Percentiles rank a stretch among this genome's conserved stretches.
Evolutionary conservation across 305 asterid species (phyloP).

Genomic region (Fraxinus floribunda): DNA sequence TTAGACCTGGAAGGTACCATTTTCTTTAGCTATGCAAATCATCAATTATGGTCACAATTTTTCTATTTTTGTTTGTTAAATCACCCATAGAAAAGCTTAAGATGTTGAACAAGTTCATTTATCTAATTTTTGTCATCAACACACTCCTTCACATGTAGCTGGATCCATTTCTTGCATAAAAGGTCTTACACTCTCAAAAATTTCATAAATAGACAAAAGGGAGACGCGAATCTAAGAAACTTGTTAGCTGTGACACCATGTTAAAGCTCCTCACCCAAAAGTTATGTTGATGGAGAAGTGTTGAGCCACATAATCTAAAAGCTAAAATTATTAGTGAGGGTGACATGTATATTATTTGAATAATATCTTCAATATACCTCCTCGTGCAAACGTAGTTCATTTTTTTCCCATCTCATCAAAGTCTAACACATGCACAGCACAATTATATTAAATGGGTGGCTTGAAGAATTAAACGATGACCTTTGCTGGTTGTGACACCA

Average conservation of each 20-base stretch:
- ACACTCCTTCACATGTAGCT: neutral
- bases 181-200: neutral
- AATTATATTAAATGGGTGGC: neutral
- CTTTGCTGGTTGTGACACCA: neutral
- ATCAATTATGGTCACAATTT: neutral
- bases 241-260: neutral
- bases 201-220: neutral
- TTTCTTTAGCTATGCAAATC: neutral
- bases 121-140: neutral
- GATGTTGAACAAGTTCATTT: constrained; percentile 5
- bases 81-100: neutral
- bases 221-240: neutral
- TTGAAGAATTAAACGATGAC: neutral
- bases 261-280: neutral
- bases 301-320: neutral
- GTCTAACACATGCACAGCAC: neutral
- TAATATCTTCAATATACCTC: neutral
- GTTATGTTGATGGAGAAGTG: neutral
- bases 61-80: neutral
- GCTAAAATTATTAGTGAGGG: neutral
- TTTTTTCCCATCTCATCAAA: neutral
- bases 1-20: constrained; percentile 81
- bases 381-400: neutral
- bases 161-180: neutral
- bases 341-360: neutral